Base-by-base conservation (phyloP, 2,329 filamentous ascomycete genomes). In the Penicillium hesseltinei region DNA sequence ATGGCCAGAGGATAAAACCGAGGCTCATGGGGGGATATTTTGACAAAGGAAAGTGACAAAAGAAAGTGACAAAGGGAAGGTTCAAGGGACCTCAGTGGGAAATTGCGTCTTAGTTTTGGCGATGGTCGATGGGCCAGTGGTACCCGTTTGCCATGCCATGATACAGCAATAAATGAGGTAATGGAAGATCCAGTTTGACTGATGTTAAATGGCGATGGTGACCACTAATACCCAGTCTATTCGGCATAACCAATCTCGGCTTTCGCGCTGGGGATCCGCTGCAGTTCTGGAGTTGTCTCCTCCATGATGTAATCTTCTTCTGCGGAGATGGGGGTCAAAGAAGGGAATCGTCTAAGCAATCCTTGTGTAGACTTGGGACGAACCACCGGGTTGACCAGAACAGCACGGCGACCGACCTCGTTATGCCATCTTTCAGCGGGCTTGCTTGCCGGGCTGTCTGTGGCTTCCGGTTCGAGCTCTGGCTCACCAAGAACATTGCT, bases 331-430 rank as follows among this genome's bases (percentile, higher is more conserved):
- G 70, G 69, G 9, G 70, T 69, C 62, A 71, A 58, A 11, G 73
- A 72, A 13, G 75, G 71, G 62, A 79, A 81, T 51, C 81, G 81
- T 54, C 81, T 82, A 10, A 87, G 71, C 3, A 88, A 73, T 4
- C 82, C 86, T 71, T 88, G 83, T 25, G 79, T 80, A 1, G 86
- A 89, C 66, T 83, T 85, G n/a, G 83, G 77, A 17, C 83, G 81
- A 27, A 83, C 73, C 9, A 75, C 50, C 7, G 76, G 82, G 58
- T 87, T 85, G 15, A 94, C 81, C 31, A 96, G 78, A 0, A 84
- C 86, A 8, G 86, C 84, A 49, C 84, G 81, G 62, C 83, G 80
- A 10, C 77, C 82, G 44, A 85, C 74, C 27, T 80, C 80, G 19
- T 69, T 77, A 58, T 84, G 81, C 69, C 81, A 80, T 27, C 75